phyloP scores from a whole-genome alignment of 2,329 filamentous ascomycete genomes.

The Epichloe baconii region DNA sequence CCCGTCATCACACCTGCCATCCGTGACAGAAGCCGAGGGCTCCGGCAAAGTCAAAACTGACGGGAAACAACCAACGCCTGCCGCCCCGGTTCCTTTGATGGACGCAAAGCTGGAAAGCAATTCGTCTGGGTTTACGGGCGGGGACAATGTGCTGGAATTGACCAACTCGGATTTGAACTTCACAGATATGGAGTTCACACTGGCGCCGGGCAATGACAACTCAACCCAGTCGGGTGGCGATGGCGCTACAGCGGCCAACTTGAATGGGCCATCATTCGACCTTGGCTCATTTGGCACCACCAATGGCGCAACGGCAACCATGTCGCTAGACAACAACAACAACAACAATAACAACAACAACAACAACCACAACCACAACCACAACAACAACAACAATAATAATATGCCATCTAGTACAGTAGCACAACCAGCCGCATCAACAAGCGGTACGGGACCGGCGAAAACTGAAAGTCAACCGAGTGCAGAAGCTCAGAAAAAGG shows the following conservation, averaged over 20 bases:
- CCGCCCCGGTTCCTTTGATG: conserved; percentile 17
- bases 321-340: conserved; percentile 14
- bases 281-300: conserved; percentile 28
- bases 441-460: conserved; percentile 1
- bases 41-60: conserved; percentile 14
- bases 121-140: conserved; percentile 10
- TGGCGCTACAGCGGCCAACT: conserved; percentile 4
- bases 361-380: conserved; percentile 7
- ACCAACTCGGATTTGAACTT: conserved; percentile 33
- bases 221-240: conserved; percentile 11
- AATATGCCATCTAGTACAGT: conserved; percentile 15
- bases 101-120: conserved; percentile 13
- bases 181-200: conserved; percentile 43
- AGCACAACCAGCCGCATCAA: conserved; percentile 8
- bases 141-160: conserved; percentile 7
- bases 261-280: conserved; percentile 30
- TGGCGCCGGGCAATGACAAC: conserved; percentile 28
- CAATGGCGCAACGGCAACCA: conserved; percentile 16
- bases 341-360: too few species aligned
- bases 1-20: not conserved
- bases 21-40: not conserved
- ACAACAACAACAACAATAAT: conserved; percentile 8
- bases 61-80: conserved; percentile 10
- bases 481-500: conserved; percentile 14
- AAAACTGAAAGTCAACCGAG: conserved; percentile 6